phyloP scores from a whole-genome alignment of 345 rosid species.

The Dimocarpus longan region DNA sequence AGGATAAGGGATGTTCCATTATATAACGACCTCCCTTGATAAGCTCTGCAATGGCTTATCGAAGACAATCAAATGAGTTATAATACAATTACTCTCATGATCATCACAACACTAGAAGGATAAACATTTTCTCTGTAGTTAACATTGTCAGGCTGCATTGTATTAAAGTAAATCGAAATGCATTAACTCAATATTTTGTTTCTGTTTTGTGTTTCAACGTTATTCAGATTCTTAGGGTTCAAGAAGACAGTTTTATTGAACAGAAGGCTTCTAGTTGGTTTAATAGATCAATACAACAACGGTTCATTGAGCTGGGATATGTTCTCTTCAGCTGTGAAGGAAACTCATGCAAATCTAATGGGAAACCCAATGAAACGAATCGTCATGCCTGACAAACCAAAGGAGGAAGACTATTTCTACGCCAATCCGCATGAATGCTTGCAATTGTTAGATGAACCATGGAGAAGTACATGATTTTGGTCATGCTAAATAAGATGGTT shows the following conservation, averaged over 20 bases:
- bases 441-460: slow-evolving; percentile 73
- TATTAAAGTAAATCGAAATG: too few relatives aligned
- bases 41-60: too few relatives aligned
- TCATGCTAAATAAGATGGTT: slow-evolving; percentile 28
- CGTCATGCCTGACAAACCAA: slow-evolving; percentile 73
- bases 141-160: not conserved
- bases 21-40: too few relatives aligned
- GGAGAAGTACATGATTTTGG: slow-evolving; percentile 41
- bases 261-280: slow-evolving; percentile 65
- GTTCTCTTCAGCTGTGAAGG: slow-evolving; percentile 71
- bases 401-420: slow-evolving; percentile 96
- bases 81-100: too few relatives aligned
- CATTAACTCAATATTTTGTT: not conserved
- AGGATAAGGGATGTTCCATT: too few relatives aligned
- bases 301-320: slow-evolving; percentile 82
- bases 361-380: slow-evolving; percentile 69
- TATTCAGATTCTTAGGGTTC: slow-evolving; percentile 84
- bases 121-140: not conserved
- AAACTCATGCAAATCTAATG: slow-evolving; percentile 68
- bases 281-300: slow-evolving; percentile 66
- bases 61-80: too few relatives aligned
- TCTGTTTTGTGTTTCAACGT: not conserved
- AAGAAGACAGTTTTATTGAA: slow-evolving; percentile 79
- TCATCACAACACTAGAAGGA: too few relatives aligned
- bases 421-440: slow-evolving; percentile 93